Evolutionary conservation across 192 early-diverging fungal genomes (phyloP), one percentile per base, ranked within the genome.

Genomic region (Coemansia sp.): DNA sequence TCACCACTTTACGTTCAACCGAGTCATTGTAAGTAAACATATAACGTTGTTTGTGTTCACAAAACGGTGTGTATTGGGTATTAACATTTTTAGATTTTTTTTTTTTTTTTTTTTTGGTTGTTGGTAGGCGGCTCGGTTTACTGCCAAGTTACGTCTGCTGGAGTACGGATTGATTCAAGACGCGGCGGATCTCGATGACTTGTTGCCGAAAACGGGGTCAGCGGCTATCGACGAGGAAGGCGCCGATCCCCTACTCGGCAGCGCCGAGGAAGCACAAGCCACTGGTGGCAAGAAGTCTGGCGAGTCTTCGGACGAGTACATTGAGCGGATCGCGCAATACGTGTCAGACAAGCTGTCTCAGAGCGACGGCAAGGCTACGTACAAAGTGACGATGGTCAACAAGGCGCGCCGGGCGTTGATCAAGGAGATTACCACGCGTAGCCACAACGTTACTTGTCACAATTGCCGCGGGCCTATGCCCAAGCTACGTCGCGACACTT

Each of bases 111-210:
- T 5, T 15, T 46, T 34, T 34, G 32, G 36, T 37, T 59, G 61
- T n/a, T 53, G 62, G 15, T 82, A 82, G 80, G 75, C 75, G 9
- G 60, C 63, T 8, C 73, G 89, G 68, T 92, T 86, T 72, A 74
- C 82, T 34, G 89, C 93, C 7, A 97, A 97, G 85, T 78, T 98
- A 6, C 84, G 78, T 44, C 85, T 99, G 73, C 76, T 99, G 10
- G 89, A 94, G 70, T 87, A 90, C 46, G 98, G 98, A 44, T 74
- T 98, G 61, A 72, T 98, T 39, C 85, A 89, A 39, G 93, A 97
- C 65, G 94, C 96, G 15, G 88, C 86, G 39, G 88, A 84, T n/a
- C 68, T 98, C 23, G 96, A 98, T 63, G 86, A 90, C 11, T 6
- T 87, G 72, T 59, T 68, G 72, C 84, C 58, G 69, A 74, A 38